A percentile compares a stretch with the other conserved stretches of the same genome.
phyloP scores from a whole-genome alignment of 2,329 filamentous ascomycete species.

The Hypoxylon sp. region DNA sequence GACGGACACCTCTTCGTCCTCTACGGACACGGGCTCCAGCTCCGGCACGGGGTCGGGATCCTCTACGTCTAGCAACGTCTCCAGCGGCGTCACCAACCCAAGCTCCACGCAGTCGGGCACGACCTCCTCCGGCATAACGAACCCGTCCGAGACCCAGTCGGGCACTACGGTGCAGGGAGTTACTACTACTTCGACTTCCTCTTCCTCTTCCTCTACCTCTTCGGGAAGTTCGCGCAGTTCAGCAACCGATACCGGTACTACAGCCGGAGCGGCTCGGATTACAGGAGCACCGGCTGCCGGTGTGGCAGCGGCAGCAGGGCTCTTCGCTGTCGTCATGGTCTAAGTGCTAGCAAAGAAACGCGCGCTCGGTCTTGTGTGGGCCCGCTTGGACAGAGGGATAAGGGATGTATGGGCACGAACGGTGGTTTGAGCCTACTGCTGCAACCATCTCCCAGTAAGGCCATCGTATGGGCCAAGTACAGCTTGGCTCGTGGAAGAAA shows the following conservation, averaged over 20 bases:
- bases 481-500: too few relatives aligned
- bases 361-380: too few relatives aligned
- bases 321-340: background rate
- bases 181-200: too few relatives aligned
- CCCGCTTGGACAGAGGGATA: too few relatives aligned
- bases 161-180: too few relatives aligned
- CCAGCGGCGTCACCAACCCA: background rate
- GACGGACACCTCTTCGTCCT: background rate
- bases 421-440: too few relatives aligned
- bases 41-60: background rate
- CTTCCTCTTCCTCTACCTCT: too few relatives aligned
- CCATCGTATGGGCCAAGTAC: too few relatives aligned
- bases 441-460: too few relatives aligned
- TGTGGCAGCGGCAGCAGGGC: background rate
- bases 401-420: too few relatives aligned
- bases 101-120: background rate
- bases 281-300: conserved; percentile 5
- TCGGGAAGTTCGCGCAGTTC: background rate
- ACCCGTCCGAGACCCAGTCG: background rate
- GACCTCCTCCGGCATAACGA: background rate
- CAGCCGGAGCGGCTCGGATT: background rate
- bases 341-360: background rate
- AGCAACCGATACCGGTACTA: background rate
- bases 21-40: background rate
- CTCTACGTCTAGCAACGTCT: background rate